A percentile compares a stretch with the other conserved stretches of the same genome.
phyloP scores from a whole-genome alignment of 371 early-diverging fungal species.

The Mortierella sp. region DNA sequence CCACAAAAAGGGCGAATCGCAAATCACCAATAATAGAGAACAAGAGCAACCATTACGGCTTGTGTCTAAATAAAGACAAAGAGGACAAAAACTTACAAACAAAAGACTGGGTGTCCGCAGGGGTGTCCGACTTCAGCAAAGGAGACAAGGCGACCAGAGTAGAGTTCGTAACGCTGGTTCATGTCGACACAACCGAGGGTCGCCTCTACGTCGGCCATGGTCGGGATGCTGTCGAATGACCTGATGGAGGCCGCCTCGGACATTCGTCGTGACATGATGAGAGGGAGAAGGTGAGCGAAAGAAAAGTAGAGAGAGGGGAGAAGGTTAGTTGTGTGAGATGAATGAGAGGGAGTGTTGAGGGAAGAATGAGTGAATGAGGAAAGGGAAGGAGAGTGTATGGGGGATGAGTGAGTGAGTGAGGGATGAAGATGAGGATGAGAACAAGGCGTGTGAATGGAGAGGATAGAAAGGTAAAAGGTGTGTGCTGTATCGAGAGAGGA shows the following conservation, averaged over 20 bases:
- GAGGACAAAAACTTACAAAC: slow-evolving; percentile 29
- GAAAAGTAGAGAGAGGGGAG: slow-evolving; percentile 5
- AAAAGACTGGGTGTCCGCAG: slow-evolving; percentile 52
- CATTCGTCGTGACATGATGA: slow-evolving; percentile 48
- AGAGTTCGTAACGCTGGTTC: slow-evolving; percentile 52
- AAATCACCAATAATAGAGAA: not conserved
- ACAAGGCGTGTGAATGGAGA: not conserved
- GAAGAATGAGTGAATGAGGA: not conserved
- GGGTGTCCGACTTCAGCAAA: slow-evolving; percentile 52
- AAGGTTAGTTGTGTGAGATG: not conserved
- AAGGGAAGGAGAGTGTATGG: not conserved
- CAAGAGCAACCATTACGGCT: too few species aligned
- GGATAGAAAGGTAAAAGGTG: not conserved
- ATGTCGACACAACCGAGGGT: slow-evolving; percentile 48
- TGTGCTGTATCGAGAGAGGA: not conserved
- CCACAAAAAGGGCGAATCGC: too few species aligned
- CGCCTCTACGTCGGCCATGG: slow-evolving; percentile 49
- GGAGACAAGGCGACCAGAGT: slow-evolving; percentile 37
- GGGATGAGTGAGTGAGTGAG: not conserved
- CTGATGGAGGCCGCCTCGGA: slow-evolving; percentile 40
- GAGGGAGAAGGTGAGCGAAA: not conserved
- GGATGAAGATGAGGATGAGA: not conserved
- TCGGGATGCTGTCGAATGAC: slow-evolving; percentile 50
- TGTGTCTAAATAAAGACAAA: not conserved
- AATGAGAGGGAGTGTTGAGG: not conserved